These are phyloP conservation scores for Centrapalus pauciflorus DNA, from an alignment of 129 eudicot species.

Conservation along the genomic window DNA sequence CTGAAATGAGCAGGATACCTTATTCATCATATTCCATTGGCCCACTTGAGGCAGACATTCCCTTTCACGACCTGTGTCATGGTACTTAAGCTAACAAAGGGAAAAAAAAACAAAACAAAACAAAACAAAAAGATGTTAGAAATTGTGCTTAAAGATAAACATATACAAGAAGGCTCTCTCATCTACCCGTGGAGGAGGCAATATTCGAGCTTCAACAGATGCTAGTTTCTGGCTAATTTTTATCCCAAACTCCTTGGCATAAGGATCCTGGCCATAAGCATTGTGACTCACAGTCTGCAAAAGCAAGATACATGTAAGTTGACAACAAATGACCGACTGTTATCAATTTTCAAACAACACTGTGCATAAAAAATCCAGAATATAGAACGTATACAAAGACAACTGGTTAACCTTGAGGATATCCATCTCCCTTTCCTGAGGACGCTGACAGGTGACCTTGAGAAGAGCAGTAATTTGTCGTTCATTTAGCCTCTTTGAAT, in stretches of 20 bases:
- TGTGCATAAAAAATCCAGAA: background rate
- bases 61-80: constrained; percentile 90
- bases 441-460: constrained; percentile 93
- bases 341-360: too few relatives aligned
- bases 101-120: background rate
- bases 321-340: too few relatives aligned
- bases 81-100: constrained; percentile 76
- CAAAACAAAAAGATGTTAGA: too few relatives aligned
- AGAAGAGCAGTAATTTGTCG: constrained; percentile 82
- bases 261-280: constrained; percentile 76
- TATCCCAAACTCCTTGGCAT: constrained; percentile 90
- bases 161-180: background rate
- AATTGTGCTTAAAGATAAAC: background rate
- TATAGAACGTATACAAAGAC: constrained; percentile 1
- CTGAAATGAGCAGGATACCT: constrained; percentile 26
- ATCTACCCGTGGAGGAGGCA: constrained; percentile 88
- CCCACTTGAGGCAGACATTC: constrained; percentile 92
- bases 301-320: background rate
- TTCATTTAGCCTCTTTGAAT: constrained; percentile 81
- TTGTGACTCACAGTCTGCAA: constrained; percentile 79
- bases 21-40: constrained; percentile 99
- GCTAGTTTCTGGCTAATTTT: constrained; percentile 81
- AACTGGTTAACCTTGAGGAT: constrained; percentile 83
- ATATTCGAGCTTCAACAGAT: constrained; percentile 86
- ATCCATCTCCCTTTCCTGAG: constrained; percentile 77